A percentile compares a stretch with the other conserved stretches of the same genome.
Evolutionary conservation across 768 basidiomycete species (phyloP).

Genomic region (Phylloporus arenicola): DNA sequence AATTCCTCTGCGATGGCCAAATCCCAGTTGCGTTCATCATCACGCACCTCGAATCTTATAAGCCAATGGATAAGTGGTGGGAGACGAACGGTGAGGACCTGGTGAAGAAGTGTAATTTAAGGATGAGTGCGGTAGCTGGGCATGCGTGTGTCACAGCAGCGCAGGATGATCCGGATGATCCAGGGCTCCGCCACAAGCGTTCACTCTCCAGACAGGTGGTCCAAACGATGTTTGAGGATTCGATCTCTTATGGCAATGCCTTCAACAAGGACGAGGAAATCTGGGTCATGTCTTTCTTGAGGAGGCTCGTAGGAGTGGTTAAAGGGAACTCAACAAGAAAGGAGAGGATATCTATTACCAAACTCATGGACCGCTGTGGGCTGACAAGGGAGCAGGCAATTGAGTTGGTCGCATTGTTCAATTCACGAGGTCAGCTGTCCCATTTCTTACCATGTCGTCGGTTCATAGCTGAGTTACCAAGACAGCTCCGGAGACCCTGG

Average conservation of each 20-base stretch:
- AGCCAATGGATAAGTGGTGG: conserved; percentile 32
- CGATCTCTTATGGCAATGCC: conserved; percentile 12
- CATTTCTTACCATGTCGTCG: background rate
- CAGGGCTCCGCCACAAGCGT: conserved; percentile 4
- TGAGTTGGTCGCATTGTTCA: conserved; percentile 13
- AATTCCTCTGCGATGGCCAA: conserved; percentile 34
- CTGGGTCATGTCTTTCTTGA: conserved; percentile 25
- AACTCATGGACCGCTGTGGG: conserved; percentile 14
- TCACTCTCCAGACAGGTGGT: conserved; percentile 13
- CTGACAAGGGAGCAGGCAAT: conserved; percentile 16
- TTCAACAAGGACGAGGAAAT: conserved; percentile 11
- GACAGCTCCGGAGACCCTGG: background rate
- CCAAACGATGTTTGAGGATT: conserved; percentile 19
- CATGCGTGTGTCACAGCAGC: conserved; percentile 29
- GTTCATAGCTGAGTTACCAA: conserved; percentile 2
- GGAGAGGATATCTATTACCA: conserved; percentile 7
- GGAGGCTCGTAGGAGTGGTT: conserved; percentile 13
- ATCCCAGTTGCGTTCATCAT: conserved; percentile 38
- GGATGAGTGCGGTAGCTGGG: conserved; percentile 12
- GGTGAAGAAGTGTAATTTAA: conserved; percentile 6
- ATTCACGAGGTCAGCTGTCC: conserved; percentile 1
- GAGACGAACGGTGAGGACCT: conserved; percentile 14
- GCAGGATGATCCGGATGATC: background rate
- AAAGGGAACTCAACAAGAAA: conserved; percentile 2
- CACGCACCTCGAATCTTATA: conserved; percentile 33